A percentile compares a stretch with the other conserved stretches of the same genome.
Evolutionary conservation across 2,329 filamentous ascomycete genomes (phyloP).

Genomic region (Fragosphaeria purpurea): DNA sequence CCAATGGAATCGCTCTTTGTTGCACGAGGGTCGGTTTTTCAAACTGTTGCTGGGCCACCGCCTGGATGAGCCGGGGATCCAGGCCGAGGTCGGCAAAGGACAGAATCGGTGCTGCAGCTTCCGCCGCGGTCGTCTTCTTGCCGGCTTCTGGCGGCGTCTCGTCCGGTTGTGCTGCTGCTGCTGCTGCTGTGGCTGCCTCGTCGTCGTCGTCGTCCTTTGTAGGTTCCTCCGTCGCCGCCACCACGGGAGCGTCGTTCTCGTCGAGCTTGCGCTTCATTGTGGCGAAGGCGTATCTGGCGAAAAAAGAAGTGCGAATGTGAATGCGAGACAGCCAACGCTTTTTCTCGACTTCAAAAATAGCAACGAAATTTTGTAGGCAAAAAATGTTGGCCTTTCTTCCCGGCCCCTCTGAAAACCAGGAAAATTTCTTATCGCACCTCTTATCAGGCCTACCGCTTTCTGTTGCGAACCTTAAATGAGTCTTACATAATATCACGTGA

Average conservation of each 20-base stretch:
- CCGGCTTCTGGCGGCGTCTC: neutral
- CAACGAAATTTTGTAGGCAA: too few species aligned
- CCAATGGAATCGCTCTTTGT: slow-evolving; percentile 75
- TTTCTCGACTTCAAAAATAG: too few species aligned
- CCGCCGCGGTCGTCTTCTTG: slow-evolving; percentile 5
- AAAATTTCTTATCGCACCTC: too few species aligned
- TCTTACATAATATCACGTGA: too few species aligned
- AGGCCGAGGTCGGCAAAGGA: slow-evolving; percentile 69
- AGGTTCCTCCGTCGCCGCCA: slow-evolving; percentile 16
- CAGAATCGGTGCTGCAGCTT: slow-evolving; percentile 26
- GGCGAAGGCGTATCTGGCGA: neutral
- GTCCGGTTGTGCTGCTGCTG: neutral
- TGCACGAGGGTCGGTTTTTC: slow-evolving; percentile 83
- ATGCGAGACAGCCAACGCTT: too few species aligned
- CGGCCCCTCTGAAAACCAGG: too few species aligned
- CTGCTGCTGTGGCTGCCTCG: slow-evolving; percentile 10
- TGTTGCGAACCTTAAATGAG: too few species aligned
- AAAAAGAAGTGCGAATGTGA: too few species aligned
- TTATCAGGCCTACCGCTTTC: too few species aligned
- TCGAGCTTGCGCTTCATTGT: slow-evolving; percentile 54
- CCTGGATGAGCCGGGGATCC: slow-evolving; percentile 77
- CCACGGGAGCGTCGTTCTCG: slow-evolving; percentile 22
- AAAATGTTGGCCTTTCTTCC: too few species aligned
- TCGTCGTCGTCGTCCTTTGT: slow-evolving; percentile 9
- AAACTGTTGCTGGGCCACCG: slow-evolving; percentile 75